Conservation (phyloP, 495 filamentous ascomycete genomes). For the Oidiodendron maius region DNA sequence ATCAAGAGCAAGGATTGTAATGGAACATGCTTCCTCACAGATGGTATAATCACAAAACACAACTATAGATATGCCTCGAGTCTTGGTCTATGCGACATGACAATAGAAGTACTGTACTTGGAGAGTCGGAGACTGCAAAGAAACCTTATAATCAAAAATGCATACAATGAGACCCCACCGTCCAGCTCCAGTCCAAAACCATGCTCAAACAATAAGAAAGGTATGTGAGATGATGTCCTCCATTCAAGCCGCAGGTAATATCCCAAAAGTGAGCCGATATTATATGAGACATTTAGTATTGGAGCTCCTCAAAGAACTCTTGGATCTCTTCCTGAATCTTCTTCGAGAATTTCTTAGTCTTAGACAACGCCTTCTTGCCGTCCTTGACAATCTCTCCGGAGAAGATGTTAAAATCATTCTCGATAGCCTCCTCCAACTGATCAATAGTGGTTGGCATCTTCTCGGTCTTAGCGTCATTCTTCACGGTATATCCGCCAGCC, state of each 20-base stretch:
- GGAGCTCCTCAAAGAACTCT: conserved; percentile 53
- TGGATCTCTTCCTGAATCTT: conserved; percentile 63
- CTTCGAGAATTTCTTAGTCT: conserved; percentile 50
- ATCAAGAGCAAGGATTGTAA: too few species aligned
- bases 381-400: conserved; percentile 46
- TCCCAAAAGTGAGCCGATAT: conserved; percentile 10
- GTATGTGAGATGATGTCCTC: conserved; percentile 4
- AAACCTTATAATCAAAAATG: conserved; percentile 25
- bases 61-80: conserved; percentile 11
- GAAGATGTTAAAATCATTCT: conserved; percentile 49
- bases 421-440: conserved; percentile 56
- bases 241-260: conserved; percentile 7
- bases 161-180: conserved; percentile 20
- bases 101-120: conserved; percentile 17
- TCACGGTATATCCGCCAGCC: conserved; percentile 53
- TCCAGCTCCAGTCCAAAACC: conserved; percentile 17
- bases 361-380: conserved; percentile 35
- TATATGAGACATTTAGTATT: conserved; percentile 12
- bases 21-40: too few species aligned
- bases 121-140: conserved; percentile 14
- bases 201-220: conserved; percentile 21
- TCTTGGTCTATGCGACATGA: conserved; percentile 16
- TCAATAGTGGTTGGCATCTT: conserved; percentile 33
- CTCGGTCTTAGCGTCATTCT: conserved; percentile 23
- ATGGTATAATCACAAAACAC: too few species aligned